phyloP scores from a whole-genome alignment of 345 rosid genomes.

The Brassica napus region DNA sequence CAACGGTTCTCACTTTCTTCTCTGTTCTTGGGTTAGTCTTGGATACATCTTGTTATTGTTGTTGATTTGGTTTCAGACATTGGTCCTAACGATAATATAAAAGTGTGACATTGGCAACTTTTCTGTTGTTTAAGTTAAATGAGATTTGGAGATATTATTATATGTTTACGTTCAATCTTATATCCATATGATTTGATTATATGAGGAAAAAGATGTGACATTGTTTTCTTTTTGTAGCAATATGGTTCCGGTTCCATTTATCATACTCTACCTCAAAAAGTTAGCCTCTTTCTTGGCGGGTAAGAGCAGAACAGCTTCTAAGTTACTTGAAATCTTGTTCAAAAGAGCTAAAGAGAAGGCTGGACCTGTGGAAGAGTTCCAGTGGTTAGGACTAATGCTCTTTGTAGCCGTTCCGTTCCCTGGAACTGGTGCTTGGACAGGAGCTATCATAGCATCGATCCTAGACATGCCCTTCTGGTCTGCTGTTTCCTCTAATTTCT shows the following conservation, averaged over 20 bases:
- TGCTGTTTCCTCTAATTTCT: slow-evolving; percentile 76
- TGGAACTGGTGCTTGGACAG: slow-evolving; percentile 97
- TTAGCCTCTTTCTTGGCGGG: slow-evolving; percentile 70
- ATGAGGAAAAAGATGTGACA: slow-evolving; percentile 1
- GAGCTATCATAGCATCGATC: slow-evolving; percentile 81
- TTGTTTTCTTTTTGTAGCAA: slow-evolving; percentile 53
- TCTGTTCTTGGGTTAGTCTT: slow-evolving; percentile 75
- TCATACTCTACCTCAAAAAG: slow-evolving; percentile 71
- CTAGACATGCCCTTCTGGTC: slow-evolving; percentile 93
- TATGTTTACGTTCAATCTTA: background rate
- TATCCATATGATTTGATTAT: background rate
- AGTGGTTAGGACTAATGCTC: slow-evolving; percentile 93
- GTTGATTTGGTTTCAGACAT: background rate
- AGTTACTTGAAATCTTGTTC: slow-evolving; percentile 60
- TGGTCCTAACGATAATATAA: background rate
- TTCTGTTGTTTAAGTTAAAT: background rate
- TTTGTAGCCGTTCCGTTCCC: slow-evolving; percentile 97
- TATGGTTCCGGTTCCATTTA: slow-evolving; percentile 95
- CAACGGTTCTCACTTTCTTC: slow-evolving; percentile 51
- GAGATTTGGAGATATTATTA: background rate
- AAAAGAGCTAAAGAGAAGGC: slow-evolving; percentile 75
- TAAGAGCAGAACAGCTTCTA: slow-evolving; percentile 59
- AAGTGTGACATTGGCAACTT: background rate
- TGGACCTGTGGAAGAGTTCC: slow-evolving; percentile 86
- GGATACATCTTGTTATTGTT: slow-evolving; percentile 10